Conservation (phyloP, 306 rosid genomes). For the Medicago arabica region DNA sequence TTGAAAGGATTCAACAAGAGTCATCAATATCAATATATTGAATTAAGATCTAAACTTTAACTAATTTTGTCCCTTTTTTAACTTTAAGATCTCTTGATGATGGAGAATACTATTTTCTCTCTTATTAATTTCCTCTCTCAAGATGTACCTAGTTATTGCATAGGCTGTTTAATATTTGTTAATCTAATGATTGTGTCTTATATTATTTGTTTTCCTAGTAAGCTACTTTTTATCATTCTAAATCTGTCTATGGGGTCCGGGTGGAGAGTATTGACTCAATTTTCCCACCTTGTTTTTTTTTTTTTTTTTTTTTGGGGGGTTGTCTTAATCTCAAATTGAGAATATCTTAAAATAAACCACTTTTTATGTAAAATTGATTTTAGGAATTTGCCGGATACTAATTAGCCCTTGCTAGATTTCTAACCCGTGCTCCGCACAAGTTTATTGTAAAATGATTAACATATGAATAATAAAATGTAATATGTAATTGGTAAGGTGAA, state of each 20-base stretch:
- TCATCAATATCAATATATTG: conserved; percentile 45
- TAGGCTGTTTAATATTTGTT: conserved; percentile 41
- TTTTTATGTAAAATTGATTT: conserved; percentile 4
- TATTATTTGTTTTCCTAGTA: conserved; percentile 28
- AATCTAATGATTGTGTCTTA: conserved; percentile 34
- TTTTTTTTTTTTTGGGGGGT: no score
- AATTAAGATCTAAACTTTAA: conserved; percentile 38
- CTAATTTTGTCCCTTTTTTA: conserved; percentile 35
- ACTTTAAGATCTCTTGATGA: conserved; percentile 19
- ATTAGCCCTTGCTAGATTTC: no score
- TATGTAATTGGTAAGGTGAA: no score
- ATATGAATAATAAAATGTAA: no score
- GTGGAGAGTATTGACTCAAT: conserved; percentile 39
- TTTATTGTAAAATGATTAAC: no score
- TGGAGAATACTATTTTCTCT: conserved; percentile 36
- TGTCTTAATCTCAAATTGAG: conserved; percentile 14
- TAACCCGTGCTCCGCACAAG: no score
- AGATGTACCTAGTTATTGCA: conserved; percentile 60
- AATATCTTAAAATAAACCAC: conserved; percentile 38
- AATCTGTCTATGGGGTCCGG: background rate
- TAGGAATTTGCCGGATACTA: no score
- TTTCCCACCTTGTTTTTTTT: conserved; percentile 40
- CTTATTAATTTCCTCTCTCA: conserved; percentile 24
- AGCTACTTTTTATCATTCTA: conserved; percentile 28
- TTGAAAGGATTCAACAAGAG: conserved; percentile 76